Evolutionary conservation across 257 asterid genomes (phyloP), one percentile per base, ranked within the genome.

Genomic region (Fraxinus pennsylvanica): DNA sequence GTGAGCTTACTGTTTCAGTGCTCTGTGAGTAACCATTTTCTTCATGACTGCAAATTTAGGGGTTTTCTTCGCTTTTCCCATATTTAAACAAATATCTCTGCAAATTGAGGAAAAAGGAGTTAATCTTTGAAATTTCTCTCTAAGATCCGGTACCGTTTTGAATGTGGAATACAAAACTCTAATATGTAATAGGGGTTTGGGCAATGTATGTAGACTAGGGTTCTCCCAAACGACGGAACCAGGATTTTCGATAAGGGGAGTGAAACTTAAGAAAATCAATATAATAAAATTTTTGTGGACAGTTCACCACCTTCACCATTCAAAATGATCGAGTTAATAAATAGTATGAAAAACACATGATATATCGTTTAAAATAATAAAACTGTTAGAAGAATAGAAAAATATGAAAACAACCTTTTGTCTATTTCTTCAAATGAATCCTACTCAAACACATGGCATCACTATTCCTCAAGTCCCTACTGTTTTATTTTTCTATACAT

Each of bases 41-140:
- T 96, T 96, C 98, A 96, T 87, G 14, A 89, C 97, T 25, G 98
- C 98, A n/a, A 96, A 96, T 84, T 96, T 96, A 47, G 92, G 97
- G 6, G 88, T 2, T 76, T 86, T 96, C 85, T 85, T 93, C 4
- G 98, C 98, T 88, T 90, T 96, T 13, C 98, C 99, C 99, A 96
- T 94, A 79, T 80, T 82, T 73, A 19, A 19, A 75, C 2, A n/a
- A 27, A 80, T 68, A 59, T 12, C n/a, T 63, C 17, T 27, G 1
- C 3, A 63, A 22, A 22, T 25, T 9, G 69, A 63, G 6, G 6
- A 10, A 63, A 27, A 25, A 63, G 36, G 69, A 12, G 12, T n/a
- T 3, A 59, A 9, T 21, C 66, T 57, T 57, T 57, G 66, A n/a
- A 19, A 7, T 59, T n/a, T 59, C 4, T 59, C 1, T 2, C 32